These are phyloP conservation scores for Zygoascus sp. DNA, from an alignment of 1,139 yeast species.

Conservation along the genomic window DNA sequence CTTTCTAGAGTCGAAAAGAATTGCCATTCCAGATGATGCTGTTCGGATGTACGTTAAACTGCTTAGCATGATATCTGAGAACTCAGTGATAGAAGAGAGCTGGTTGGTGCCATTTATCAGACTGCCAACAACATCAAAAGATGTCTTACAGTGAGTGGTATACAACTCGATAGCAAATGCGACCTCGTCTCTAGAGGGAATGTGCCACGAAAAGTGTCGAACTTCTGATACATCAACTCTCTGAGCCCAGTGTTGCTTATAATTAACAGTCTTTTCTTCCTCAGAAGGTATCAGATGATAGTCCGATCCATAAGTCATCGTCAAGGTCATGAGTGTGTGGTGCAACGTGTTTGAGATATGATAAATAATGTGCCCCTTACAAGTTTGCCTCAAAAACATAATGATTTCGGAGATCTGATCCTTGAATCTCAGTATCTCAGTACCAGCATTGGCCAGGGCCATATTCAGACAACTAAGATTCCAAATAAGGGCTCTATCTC, in stretches of 20 bases:
- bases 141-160: conserved; percentile 42
- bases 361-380: conserved; percentile 57
- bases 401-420: conserved; percentile 51
- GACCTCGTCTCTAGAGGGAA: conserved; percentile 57
- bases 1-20: conserved; percentile 62
- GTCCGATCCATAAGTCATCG: conserved; percentile 40
- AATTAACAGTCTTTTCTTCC: conserved; percentile 18
- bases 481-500: conserved; percentile 77
- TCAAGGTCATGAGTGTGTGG: conserved; percentile 60
- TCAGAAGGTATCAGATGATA: conserved; percentile 23
- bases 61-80: conserved; percentile 42
- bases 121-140: conserved; percentile 25
- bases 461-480: conserved; percentile 68
- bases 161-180: conserved; percentile 59
- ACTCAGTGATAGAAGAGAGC: conserved; percentile 25
- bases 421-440: conserved; percentile 43
- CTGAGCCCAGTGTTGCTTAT: conserved; percentile 32
- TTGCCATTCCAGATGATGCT: conserved; percentile 68
- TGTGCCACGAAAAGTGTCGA: conserved; percentile 66
- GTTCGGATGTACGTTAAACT: conserved; percentile 56
- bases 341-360: conserved; percentile 53
- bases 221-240: conserved; percentile 37
- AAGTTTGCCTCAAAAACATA: conserved; percentile 47
- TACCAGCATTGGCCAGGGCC: conserved; percentile 64
- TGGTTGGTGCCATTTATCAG: conserved; percentile 22